Conservation (phyloP, 2,329 filamentous ascomycete genomes). For the Fusarium pseudocircinatum region DNA sequence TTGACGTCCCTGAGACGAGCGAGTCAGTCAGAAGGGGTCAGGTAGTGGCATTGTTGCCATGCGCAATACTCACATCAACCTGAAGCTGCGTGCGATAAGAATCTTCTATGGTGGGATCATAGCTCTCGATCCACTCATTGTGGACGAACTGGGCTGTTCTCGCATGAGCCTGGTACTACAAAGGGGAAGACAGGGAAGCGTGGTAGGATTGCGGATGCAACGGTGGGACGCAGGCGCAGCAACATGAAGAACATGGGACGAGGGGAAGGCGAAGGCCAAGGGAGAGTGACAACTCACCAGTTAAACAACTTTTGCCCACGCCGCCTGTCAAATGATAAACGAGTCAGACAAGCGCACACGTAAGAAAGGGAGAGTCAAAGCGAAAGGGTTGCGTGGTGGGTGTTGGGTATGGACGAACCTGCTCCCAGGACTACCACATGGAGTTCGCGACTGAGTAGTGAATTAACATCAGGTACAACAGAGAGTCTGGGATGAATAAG, state of each 20-base stretch:
- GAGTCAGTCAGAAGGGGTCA: constrained; percentile 45
- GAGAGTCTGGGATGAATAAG: background rate
- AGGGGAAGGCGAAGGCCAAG: background rate
- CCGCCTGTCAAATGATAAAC: constrained; percentile 66
- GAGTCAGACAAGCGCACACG: constrained; percentile 44
- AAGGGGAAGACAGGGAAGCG: constrained; percentile 26
- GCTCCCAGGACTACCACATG: constrained; percentile 85
- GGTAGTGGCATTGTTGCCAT: constrained; percentile 9
- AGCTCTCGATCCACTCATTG: constrained; percentile 92
- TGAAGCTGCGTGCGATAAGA: constrained; percentile 79
- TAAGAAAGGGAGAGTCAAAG: constrained; percentile 14
- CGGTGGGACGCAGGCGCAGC: constrained; percentile 22
- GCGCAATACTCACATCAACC: constrained; percentile 76
- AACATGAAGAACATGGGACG: constrained; percentile 20
- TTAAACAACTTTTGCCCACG: constrained; percentile 92
- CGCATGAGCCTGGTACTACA: constrained; percentile 32
- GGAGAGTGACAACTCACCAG: constrained; percentile 65
- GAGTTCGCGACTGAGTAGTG: constrained; percentile 72
- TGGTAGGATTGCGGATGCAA: constrained; percentile 19
- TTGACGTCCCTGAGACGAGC: constrained; percentile 74
- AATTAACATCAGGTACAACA: constrained; percentile 26
- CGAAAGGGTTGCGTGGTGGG: background rate
- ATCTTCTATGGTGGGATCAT: constrained; percentile 82
- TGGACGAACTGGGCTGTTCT: constrained; percentile 85
- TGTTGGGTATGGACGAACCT: constrained; percentile 61